Conservation (phyloP, 345 rosid species). For the Rhizophora mangle region DNA sequence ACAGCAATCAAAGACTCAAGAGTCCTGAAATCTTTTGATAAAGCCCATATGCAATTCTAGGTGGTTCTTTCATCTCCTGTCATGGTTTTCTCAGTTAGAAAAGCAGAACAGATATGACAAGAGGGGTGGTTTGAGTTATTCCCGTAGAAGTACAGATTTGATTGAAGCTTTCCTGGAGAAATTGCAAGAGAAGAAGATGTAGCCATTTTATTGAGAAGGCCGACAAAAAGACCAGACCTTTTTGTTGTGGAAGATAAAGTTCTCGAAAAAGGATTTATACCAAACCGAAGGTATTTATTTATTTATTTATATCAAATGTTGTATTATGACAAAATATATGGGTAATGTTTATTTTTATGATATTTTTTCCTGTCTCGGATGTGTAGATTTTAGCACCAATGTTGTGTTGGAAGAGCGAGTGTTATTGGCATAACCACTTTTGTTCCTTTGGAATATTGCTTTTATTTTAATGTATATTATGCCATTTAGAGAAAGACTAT, state of each 20-base stretch:
- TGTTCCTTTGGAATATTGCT: too few relatives aligned
- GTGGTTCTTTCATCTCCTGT: constrained; percentile 61
- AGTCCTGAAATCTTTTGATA: constrained; percentile 33
- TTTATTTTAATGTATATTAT: too few relatives aligned
- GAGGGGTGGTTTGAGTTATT: constrained; percentile 40
- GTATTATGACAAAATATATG: not conserved
- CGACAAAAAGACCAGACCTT: constrained; percentile 1
- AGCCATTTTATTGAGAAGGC: too few relatives aligned
- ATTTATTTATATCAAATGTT: not conserved
- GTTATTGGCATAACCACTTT: too few relatives aligned
- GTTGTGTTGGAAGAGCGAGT: too few relatives aligned
- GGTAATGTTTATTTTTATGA: too few relatives aligned
- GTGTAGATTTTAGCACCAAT: too few relatives aligned
- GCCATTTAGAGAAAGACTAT: too few relatives aligned
- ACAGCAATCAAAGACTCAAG: constrained; percentile 57
- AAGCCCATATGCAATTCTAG: constrained; percentile 33
- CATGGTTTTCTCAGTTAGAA: constrained; percentile 63
- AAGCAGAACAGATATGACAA: constrained; percentile 78
- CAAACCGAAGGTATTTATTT: not conserved
- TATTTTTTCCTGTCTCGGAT: too few relatives aligned
- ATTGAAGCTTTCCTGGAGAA: constrained; percentile 80
- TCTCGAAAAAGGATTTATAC: not conserved
- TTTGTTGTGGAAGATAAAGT: not conserved
- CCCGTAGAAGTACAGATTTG: constrained; percentile 67
- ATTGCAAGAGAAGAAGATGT: constrained; percentile 26